Conservation (phyloP, 2,329 filamentous ascomycete species). For the Neoascochyta sp. region DNA sequence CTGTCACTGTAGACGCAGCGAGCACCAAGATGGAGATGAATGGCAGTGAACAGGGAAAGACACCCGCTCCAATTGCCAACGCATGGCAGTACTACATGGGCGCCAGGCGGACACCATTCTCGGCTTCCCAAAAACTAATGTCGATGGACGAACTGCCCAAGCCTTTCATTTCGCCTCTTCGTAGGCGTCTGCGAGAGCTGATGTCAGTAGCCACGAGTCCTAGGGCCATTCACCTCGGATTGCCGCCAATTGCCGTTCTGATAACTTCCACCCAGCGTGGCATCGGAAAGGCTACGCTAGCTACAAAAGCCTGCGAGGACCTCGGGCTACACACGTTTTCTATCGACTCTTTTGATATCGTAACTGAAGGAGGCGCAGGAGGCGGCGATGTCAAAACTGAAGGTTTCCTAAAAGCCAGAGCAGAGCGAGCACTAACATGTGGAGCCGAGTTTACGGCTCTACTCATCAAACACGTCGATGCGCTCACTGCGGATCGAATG, state of each 20-base stretch:
- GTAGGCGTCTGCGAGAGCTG: constrained; percentile 71
- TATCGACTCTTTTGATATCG: constrained; percentile 88
- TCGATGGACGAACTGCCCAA: constrained; percentile 39
- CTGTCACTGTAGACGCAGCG: constrained; percentile 79
- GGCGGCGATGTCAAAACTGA: constrained; percentile 93
- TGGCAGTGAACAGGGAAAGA: constrained; percentile 75
- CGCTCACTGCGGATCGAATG: constrained; percentile 87
- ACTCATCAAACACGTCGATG: constrained; percentile 85
- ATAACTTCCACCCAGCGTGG: constrained; percentile 88
- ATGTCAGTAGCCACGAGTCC: constrained; percentile 85
- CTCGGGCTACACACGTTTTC: constrained; percentile 85
- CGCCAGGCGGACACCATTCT: constrained; percentile 62
- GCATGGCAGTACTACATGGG: constrained; percentile 90
- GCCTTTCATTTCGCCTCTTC: constrained; percentile 44
- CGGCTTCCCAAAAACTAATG: constrained; percentile 56
- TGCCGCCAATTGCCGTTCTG: constrained; percentile 84
- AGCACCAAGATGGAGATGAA: constrained; percentile 89
- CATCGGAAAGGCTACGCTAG: constrained; percentile 84
- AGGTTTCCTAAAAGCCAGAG: constrained; percentile 79
- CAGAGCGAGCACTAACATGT: constrained; percentile 84
- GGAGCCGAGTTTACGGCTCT: constrained; percentile 79
- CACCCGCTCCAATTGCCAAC: constrained; percentile 72
- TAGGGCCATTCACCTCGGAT: constrained; percentile 77
- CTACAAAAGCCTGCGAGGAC: constrained; percentile 74
- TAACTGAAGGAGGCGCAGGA: constrained; percentile 84